Evolutionary conservation across 1,284 basidiomycete genomes (phyloP).

Genomic region (Mycosarcoma mackinlayi): DNA sequence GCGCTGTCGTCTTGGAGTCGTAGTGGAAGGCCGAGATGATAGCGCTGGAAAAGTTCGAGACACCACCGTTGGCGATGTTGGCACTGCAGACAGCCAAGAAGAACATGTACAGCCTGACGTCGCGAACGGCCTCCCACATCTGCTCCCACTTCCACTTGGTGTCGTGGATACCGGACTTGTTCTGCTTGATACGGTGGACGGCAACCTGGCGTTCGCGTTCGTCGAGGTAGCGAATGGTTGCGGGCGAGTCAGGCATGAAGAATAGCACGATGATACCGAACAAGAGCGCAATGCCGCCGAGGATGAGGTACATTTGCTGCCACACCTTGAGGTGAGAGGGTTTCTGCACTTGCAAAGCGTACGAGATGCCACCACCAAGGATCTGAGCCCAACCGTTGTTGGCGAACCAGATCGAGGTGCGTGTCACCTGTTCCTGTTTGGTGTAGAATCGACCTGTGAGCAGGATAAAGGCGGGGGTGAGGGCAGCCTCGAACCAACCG

Average conservation of each 20-base stretch:
- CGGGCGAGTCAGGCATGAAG: slow-evolving; percentile 56
- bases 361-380: slow-evolving; percentile 54
- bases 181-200: slow-evolving; percentile 73
- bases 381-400: slow-evolving; percentile 64
- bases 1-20: slow-evolving; percentile 52
- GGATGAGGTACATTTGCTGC: slow-evolving; percentile 62
- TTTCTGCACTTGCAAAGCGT: slow-evolving; percentile 54
- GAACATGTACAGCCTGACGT: slow-evolving; percentile 69
- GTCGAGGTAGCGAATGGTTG: slow-evolving; percentile 66
- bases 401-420: slow-evolving; percentile 56
- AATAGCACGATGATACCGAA: slow-evolving; percentile 49
- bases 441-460: slow-evolving; percentile 61
- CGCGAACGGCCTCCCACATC: slow-evolving; percentile 72
- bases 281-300: slow-evolving; percentile 53
- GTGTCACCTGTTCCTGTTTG: slow-evolving; percentile 48
- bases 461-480: slow-evolving; percentile 57
- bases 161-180: slow-evolving; percentile 73
- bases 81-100: slow-evolving; percentile 45
- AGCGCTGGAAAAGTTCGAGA: slow-evolving; percentile 58
- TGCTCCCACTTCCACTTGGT: slow-evolving; percentile 73
- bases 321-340: slow-evolving; percentile 44
- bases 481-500: slow-evolving; percentile 60
- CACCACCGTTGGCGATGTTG: slow-evolving; percentile 57
- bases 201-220: slow-evolving; percentile 73
- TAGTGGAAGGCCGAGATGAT: slow-evolving; percentile 66